phyloP scores from a whole-genome alignment of 306 rosid species.

The Cicer pinnatifidum region DNA sequence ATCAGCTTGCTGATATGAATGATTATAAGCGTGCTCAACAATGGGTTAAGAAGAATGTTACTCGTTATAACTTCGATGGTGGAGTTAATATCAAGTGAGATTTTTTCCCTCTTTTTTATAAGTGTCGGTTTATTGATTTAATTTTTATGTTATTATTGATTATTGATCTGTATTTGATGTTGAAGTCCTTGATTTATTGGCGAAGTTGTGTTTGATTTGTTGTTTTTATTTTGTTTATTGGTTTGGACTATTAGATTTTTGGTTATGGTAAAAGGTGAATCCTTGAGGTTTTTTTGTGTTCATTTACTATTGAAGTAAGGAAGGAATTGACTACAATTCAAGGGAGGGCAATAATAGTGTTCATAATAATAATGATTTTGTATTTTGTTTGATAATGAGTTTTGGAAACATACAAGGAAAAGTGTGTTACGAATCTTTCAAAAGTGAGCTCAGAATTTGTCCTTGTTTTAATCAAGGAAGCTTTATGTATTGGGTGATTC shows the following conservation, averaged over 20 bases:
- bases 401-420: conserved; percentile 35
- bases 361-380: not conserved
- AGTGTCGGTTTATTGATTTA: not conserved
- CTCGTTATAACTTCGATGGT: conserved; percentile 73
- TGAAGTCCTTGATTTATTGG: conserved; percentile 32
- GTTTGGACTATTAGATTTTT: not conserved
- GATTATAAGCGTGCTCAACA: conserved; percentile 63
- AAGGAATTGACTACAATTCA: not conserved
- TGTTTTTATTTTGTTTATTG: not conserved
- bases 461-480: conserved; percentile 32
- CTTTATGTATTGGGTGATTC: conserved; percentile 30
- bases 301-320: not conserved
- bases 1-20: conserved; percentile 71
- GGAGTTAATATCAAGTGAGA: conserved; percentile 90
- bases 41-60: conserved; percentile 83
- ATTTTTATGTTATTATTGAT: not conserved
- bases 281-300: not conserved
- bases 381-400: conserved; percentile 32
- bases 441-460: conserved; percentile 44
- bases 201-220: conserved; percentile 7
- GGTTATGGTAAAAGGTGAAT: not conserved
- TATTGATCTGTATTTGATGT: conserved; percentile 9
- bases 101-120: not conserved
- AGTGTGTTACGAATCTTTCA: conserved; percentile 40
- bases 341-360: not conserved